Base-by-base conservation (phyloP, 768 basidiomycete genomes). In the Boletus fagicola region DNA sequence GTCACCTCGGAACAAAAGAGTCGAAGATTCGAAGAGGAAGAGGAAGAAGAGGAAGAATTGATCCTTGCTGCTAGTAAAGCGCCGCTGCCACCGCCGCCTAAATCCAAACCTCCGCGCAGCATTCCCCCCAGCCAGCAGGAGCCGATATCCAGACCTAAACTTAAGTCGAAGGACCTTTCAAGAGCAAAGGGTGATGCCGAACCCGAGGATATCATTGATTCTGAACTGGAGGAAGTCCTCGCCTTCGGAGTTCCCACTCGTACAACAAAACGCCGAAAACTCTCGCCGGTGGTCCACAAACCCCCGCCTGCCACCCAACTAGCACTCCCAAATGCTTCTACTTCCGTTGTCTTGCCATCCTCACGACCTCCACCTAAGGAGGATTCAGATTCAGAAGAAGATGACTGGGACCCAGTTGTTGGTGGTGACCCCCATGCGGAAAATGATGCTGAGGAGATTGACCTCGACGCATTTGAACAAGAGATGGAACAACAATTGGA, bases 381-480 rank as follows among this genome's bases (percentile, higher is more conserved):
- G 6, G 78, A 70, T 2, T 74, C 75, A 4, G 77, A 78, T 20
- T 72, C 79, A 5, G 84, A 83, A 40, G 76, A 75, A 40, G 77
- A 75, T 20, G 81, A 80, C 18, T 86, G 83, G 84, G 82, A 84
- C 54, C 71, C 75, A 44, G 77, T 83, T 38, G 60, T 68, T 16
- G 65, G 62, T 26, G 59, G 54, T 22, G 61, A 70, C 31, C 56
- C 70, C 5, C 62, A 54, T 2, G 58, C 24, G 16, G 75, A 69
- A 31, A 66, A 68, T 26, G 73, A 67, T 30, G 56, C 67, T 3
- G 64, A 71, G 51, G 73, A 75, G 51, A 75, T 76, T 22, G 74
- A 74, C 42, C 63, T 72, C 4, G 71, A 74, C 26, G 72, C 65
- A 49, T 74, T 74, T 24, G 72, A 65, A 58, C 67, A 62, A 47